These are phyloP conservation scores for Grigorovia yakushimaensis DNA, from an alignment of 805 yeast species.

Conservation along the genomic window DNA sequence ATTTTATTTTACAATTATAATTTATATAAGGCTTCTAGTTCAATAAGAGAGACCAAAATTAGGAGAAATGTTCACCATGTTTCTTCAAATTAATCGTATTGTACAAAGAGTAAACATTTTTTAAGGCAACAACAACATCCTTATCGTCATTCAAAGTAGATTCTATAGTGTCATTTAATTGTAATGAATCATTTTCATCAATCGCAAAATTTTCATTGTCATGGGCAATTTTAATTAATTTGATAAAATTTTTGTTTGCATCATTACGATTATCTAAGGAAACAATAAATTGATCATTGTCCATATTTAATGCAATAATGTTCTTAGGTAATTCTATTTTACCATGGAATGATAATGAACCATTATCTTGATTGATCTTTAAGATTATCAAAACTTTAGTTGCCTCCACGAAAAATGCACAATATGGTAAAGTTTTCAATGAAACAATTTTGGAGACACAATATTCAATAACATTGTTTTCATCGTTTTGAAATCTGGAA, in stretches of 20 bases:
- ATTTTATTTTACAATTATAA: background rate
- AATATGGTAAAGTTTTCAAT: slow-evolving; percentile 21
- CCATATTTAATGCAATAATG: slow-evolving; percentile 24
- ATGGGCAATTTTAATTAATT: slow-evolving; percentile 16
- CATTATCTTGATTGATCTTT: slow-evolving; percentile 15
- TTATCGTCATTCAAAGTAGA: slow-evolving; percentile 18
- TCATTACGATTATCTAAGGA: slow-evolving; percentile 28
- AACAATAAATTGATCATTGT: slow-evolving; percentile 27
- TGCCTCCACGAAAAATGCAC: slow-evolving; percentile 44
- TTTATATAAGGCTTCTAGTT: too few species aligned
- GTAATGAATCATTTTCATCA: slow-evolving; percentile 12
- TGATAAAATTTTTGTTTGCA: slow-evolving; percentile 10
- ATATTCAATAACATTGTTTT: slow-evolving; percentile 38
- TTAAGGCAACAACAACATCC: slow-evolving; percentile 28
- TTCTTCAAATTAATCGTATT: slow-evolving; percentile 42
- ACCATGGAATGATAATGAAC: slow-evolving; percentile 18
- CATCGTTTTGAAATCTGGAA: slow-evolving; percentile 48
- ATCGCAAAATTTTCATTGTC: slow-evolving; percentile 13
- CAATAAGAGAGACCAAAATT: background rate
- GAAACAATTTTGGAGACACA: slow-evolving; percentile 40
- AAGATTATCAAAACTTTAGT: slow-evolving; percentile 35
- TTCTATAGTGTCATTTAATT: slow-evolving; percentile 16
- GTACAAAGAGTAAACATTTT: slow-evolving; percentile 42
- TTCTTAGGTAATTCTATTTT: slow-evolving; percentile 24
- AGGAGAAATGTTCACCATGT: slow-evolving; percentile 43